These are phyloP conservation scores for Poronia punctata DNA, from an alignment of 495 filamentous ascomycete genomes.

Conservation along the genomic window DNA sequence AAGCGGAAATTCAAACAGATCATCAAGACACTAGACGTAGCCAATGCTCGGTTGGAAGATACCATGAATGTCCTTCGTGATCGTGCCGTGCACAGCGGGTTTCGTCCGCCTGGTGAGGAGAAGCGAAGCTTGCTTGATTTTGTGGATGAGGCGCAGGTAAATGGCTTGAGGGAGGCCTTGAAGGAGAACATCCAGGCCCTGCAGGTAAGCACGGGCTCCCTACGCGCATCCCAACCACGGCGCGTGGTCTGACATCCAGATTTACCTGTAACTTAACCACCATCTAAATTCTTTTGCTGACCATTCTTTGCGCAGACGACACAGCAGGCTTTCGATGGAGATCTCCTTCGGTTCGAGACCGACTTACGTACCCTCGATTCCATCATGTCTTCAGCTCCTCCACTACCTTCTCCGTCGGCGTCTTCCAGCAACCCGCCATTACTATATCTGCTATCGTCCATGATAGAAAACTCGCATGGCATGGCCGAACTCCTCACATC, in stretches of 20 bases:
- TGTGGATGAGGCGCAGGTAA: slow-evolving; percentile 74
- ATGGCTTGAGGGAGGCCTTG: slow-evolving; percentile 56
- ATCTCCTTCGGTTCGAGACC: slow-evolving; percentile 56
- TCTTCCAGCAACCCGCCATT: slow-evolving; percentile 46
- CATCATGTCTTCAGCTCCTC: slow-evolving; percentile 28
- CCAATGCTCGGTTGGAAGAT: slow-evolving; percentile 60
- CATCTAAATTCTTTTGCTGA: slow-evolving; percentile 9
- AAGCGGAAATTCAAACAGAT: slow-evolving; percentile 48
- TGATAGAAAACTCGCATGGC: slow-evolving; percentile 72
- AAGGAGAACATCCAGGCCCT: slow-evolving; percentile 57
- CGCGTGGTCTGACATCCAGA: neutral
- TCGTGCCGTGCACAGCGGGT: slow-evolving; percentile 65
- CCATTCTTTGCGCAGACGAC: slow-evolving; percentile 33
- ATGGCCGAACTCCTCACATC: slow-evolving; percentile 79
- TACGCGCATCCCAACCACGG: neutral
- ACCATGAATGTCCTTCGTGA: slow-evolving; percentile 64
- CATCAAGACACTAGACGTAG: slow-evolving; percentile 64
- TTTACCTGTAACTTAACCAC: no score
- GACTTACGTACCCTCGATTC: slow-evolving; percentile 46
- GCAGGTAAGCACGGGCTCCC: slow-evolving; percentile 26
- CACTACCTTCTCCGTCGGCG: slow-evolving; percentile 27
- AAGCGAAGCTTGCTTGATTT: slow-evolving; percentile 78
- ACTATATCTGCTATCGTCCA: slow-evolving; percentile 57
- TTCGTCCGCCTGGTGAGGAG: slow-evolving; percentile 61
- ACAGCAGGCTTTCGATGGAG: slow-evolving; percentile 53